Evolutionary conservation across 1,284 basidiomycete genomes (phyloP).

Genomic region (Acaromyces ingoldii): DNA sequence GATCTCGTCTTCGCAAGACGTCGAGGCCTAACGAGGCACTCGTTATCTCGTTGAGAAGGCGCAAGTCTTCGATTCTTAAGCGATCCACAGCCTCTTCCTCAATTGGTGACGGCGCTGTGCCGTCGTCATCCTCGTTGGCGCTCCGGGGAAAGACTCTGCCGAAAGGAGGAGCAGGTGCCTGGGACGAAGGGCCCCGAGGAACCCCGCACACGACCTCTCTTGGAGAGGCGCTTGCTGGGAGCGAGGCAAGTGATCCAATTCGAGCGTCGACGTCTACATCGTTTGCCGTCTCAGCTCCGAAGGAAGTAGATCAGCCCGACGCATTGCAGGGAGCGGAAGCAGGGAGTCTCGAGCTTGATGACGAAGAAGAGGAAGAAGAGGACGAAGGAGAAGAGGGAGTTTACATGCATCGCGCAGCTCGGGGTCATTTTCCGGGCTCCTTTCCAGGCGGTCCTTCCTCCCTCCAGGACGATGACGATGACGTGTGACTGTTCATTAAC

Average conservation of each 20-base stretch:
- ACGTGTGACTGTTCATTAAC: no score
- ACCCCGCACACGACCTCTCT: constrained; percentile 12
- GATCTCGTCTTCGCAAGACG: neutral
- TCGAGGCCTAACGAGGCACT: constrained; percentile 22
- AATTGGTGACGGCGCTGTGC: neutral
- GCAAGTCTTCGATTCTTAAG: constrained; percentile 19
- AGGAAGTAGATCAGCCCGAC: neutral
- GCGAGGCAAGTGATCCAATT: constrained; percentile 16
- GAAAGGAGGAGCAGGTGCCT: neutral
- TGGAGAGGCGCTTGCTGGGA: constrained; percentile 20
- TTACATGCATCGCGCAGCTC: constrained; percentile 26
- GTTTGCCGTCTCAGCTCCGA: no score
- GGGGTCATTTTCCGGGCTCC: constrained; percentile 2
- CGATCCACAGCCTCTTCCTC: constrained; percentile 5
- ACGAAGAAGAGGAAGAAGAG: constrained; percentile 12
- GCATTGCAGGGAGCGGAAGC: neutral
- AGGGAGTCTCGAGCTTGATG: neutral
- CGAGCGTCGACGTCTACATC: neutral
- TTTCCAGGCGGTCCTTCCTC: no score
- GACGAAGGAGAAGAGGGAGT: constrained; percentile 21
- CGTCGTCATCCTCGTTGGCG: neutral
- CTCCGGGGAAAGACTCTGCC: neutral
- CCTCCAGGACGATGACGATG: no score
- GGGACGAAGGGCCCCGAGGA: constrained; percentile 10
- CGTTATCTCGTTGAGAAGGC: constrained; percentile 24